Evolutionary conservation across 2,329 filamentous ascomycete species (phyloP), one percentile per base, ranked within the genome.

Genomic region (Dactylonectria macrodidyma): DNA sequence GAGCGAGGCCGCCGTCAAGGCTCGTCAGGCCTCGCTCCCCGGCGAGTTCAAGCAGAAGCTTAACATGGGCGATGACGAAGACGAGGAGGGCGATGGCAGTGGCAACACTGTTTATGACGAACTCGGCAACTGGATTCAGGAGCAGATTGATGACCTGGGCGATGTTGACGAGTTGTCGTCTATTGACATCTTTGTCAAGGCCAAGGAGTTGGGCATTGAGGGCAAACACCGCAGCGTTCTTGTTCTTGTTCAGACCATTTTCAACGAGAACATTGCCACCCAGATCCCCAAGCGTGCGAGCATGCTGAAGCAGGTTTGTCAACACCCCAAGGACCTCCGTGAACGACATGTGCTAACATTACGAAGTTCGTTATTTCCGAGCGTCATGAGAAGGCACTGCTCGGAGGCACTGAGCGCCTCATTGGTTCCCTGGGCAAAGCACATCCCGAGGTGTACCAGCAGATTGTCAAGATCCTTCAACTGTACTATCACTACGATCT

Each of bases 141-240:
- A 86, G 67, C 87, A 95, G 79, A 91, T 91, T 65, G 87, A 90
- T 66, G 88, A 90, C 71, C 91, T 92, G 83, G 93, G 92, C 69
- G 87, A 91, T 75, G 87, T 97, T 76, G 87, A 90, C 83, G 91
- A 95, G 67, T 89, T 99, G 72, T 91, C 94, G 78, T 95, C 97
- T 78, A 88, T 98, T 73, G 92, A 95, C 46, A 94, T 99, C 80
- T 98, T 97, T 83, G 85, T 97, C 84, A 98, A 99, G 88, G 95
- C 95, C 72, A 96, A 97, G 86, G 96, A 98, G 77, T 87, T 98
- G 64, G 95, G 95, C 76, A 96, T 99, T 72, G 95, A 98, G 84
- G 83, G 84, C 84, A 99, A 98, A 90, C 93, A 98, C 87, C 95
- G 93, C 84, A 97, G 95, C 56, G 88, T 97, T 63, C 89, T 95